A percentile compares a stretch with the other conserved stretches of the same genome.
Evolutionary conservation across 2,329 filamentous ascomycete species (phyloP).

Genomic region (Neurospora sp.): DNA sequence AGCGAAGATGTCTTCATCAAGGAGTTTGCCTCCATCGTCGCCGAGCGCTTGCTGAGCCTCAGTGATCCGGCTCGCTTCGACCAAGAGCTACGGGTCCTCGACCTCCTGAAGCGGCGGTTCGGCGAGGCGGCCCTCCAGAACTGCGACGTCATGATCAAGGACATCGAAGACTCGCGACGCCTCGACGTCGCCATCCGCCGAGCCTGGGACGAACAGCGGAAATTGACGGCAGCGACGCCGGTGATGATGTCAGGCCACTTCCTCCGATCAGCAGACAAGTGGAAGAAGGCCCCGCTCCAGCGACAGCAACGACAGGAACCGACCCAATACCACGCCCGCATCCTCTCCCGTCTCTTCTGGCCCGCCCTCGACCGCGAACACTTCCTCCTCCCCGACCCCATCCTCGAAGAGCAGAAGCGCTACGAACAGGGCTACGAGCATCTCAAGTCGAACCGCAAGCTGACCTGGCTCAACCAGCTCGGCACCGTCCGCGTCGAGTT

Average conservation of each 20-base stretch:
- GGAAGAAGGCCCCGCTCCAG: conserved; percentile 4
- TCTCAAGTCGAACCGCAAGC: conserved; percentile 73
- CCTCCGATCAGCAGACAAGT: neutral
- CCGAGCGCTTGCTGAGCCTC: conserved; percentile 59
- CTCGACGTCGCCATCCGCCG: conserved; percentile 60
- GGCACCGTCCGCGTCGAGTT: conserved; percentile 74
- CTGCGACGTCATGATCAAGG: conserved; percentile 95
- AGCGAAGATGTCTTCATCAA: conserved; percentile 88
- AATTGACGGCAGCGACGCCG: neutral
- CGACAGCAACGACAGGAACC: conserved; percentile 2
- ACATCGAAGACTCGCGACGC: conserved; percentile 73
- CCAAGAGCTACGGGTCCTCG: conserved; percentile 73
- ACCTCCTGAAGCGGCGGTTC: conserved; percentile 80
- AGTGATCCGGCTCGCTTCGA: conserved; percentile 50
- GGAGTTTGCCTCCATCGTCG: conserved; percentile 84
- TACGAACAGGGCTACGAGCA: conserved; percentile 71
- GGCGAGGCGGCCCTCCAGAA: conserved; percentile 79
- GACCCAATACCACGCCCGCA: conserved; percentile 60
- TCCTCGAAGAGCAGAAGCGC: conserved; percentile 51
- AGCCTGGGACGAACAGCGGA: conserved; percentile 16
- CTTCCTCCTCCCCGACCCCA: conserved; percentile 52
- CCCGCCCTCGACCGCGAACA: conserved; percentile 64
- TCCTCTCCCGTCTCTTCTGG: conserved; percentile 91
- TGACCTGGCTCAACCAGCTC: conserved; percentile 79
- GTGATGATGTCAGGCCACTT: neutral